Evolutionary conservation across 2,329 filamentous ascomycete genomes (phyloP).

Genomic region (Huntiella decipiens): DNA sequence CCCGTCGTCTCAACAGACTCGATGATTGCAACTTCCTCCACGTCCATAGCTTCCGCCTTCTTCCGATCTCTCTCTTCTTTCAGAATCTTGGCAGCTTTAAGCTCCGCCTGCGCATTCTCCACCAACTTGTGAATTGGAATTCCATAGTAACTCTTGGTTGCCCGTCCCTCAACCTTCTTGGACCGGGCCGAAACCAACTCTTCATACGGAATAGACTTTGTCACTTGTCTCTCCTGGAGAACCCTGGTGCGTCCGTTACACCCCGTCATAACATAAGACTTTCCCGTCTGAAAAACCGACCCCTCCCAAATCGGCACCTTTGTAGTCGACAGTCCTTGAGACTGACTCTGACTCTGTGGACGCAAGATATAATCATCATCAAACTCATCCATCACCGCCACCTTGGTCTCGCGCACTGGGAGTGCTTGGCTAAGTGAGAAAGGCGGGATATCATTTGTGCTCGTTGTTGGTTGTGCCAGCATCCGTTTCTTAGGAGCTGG

Average conservation of each 20-base stretch:
- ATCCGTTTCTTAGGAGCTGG: slow-evolving; percentile 9
- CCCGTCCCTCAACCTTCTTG: slow-evolving; percentile 44
- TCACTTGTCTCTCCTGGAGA: slow-evolving; percentile 33
- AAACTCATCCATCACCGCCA: background rate
- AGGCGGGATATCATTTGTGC: no score
- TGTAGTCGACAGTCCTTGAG: background rate
- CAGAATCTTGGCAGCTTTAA: slow-evolving; percentile 17
- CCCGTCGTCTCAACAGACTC: slow-evolving; percentile 23
- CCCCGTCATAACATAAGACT: slow-evolving; percentile 27
- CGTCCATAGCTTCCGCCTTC: background rate
- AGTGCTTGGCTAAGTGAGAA: background rate
- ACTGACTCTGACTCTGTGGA: background rate
- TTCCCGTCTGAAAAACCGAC: slow-evolving; percentile 12
- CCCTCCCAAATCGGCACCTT: slow-evolving; percentile 7
- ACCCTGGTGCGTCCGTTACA: slow-evolving; percentile 38
- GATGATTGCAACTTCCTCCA: slow-evolving; percentile 13
- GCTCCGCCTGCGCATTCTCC: slow-evolving; percentile 46
- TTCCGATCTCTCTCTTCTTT: slow-evolving; percentile 1
- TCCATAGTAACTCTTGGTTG: slow-evolving; percentile 68
- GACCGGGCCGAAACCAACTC: slow-evolving; percentile 49
- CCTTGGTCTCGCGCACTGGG: background rate
- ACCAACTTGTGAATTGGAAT: slow-evolving; percentile 78
- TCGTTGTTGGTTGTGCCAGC: background rate
- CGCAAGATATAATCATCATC: background rate
- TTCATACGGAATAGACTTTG: slow-evolving; percentile 37